A percentile compares a stretch with the other conserved stretches of the same genome.
Evolutionary conservation across 257 asterid genomes (phyloP).

Genomic region (Nicotiana tomentosiformis): DNA sequence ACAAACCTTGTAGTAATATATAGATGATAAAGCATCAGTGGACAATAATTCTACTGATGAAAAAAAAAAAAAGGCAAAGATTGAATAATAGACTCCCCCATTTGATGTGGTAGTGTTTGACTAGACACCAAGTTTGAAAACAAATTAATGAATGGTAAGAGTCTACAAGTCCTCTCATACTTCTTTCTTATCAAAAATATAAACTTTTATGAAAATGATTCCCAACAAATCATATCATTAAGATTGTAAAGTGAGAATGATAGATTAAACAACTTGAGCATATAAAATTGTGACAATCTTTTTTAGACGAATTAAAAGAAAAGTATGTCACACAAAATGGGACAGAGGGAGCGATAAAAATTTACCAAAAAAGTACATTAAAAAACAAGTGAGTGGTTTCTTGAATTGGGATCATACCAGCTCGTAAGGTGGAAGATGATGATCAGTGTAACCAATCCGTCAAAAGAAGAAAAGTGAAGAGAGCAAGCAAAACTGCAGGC

Average conservation of each 20-base stretch:
- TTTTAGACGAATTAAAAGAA: not conserved
- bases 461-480: slow-evolving; percentile 36
- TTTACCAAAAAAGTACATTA: not conserved
- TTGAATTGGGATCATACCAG: not conserved
- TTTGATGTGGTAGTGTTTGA: not conserved
- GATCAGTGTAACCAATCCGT: slow-evolving; percentile 29
- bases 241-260: not conserved
- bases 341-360: not conserved
- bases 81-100: not conserved
- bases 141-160: not conserved
- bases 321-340: not conserved
- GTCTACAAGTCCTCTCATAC: not conserved
- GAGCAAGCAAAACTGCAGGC: slow-evolving; percentile 28
- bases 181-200: not conserved
- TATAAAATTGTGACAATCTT: not conserved
- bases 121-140: not conserved
- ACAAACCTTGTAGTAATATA: not conserved
- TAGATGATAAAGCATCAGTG: not conserved
- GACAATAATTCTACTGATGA: not conserved
- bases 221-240: not conserved
- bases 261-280: not conserved
- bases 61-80: not conserved
- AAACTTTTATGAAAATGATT: not conserved
- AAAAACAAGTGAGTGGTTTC: not conserved
- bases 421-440: not conserved